phyloP scores from a whole-genome alignment of 768 basidiomycete genomes.

The Mycena kentingensis region DNA sequence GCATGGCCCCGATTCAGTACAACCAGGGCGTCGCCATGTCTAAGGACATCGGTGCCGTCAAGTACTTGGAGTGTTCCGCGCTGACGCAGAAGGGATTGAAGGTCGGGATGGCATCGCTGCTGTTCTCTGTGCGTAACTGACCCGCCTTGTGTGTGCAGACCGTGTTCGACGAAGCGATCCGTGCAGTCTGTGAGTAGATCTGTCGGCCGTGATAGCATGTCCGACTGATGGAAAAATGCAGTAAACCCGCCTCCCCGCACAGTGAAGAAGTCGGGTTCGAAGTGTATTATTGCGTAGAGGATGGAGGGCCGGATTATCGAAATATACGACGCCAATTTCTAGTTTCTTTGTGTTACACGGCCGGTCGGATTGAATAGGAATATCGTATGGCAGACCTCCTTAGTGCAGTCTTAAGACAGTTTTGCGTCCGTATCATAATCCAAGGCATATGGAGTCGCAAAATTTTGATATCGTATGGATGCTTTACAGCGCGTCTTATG shows the following conservation, averaged over 20 bases:
- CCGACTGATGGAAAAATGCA: slow-evolving; percentile 30
- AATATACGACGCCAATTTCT: slow-evolving; percentile 56
- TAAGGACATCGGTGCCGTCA: slow-evolving; percentile 93
- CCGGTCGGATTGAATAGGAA: slow-evolving; percentile 10
- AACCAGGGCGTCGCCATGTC: slow-evolving; percentile 88
- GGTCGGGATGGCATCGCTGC: slow-evolving; percentile 11
- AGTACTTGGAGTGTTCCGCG: slow-evolving; percentile 95
- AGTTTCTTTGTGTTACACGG: slow-evolving; percentile 53
- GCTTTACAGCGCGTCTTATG: too few species aligned
- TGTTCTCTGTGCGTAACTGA: not conserved
- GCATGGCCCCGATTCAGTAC: slow-evolving; percentile 95
- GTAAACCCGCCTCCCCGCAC: slow-evolving; percentile 74
- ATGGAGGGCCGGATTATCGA: slow-evolving; percentile 35
- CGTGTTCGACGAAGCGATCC: slow-evolving; percentile 98
- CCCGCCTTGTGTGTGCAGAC: slow-evolving; percentile 42
- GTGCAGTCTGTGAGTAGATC: slow-evolving; percentile 81
- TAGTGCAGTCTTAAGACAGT: too few species aligned
- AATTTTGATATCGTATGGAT: too few species aligned
- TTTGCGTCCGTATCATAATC: too few species aligned
- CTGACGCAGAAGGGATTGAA: slow-evolving; percentile 98
- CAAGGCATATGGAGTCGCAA: too few species aligned
- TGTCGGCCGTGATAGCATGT: slow-evolving; percentile 1
- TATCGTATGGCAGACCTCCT: too few species aligned
- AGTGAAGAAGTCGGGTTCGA: slow-evolving; percentile 52
- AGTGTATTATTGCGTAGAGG: slow-evolving; percentile 75